A percentile compares a stretch with the other conserved stretches of the same genome.
phyloP scores from a whole-genome alignment of 2,329 filamentous ascomycete genomes.

The Monilinia aucupariae region DNA sequence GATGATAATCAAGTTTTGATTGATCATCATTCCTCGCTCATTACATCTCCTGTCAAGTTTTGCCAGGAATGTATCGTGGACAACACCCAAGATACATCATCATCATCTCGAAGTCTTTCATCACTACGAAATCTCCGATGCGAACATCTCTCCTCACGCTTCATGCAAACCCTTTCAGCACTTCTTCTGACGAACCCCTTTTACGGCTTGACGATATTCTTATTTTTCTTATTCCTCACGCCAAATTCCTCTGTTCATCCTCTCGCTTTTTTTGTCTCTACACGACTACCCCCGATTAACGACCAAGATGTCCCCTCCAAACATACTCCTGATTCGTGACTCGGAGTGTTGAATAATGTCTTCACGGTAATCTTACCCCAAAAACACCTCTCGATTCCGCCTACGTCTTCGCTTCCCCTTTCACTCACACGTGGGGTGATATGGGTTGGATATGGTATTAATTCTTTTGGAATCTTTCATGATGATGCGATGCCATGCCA shows the following conservation, averaged over 20 bases:
- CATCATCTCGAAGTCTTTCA: not conserved
- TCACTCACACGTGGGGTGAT: not conserved
- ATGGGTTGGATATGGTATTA: not conserved
- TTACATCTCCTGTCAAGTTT: not conserved
- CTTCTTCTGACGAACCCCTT: slow-evolving; percentile 1
- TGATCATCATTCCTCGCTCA: not conserved
- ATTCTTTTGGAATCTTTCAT: not conserved
- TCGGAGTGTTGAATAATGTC: slow-evolving; percentile 12
- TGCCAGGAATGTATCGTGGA: slow-evolving; percentile 1
- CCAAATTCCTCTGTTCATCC: not conserved
- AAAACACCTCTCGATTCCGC: not conserved
- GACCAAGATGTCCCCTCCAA: slow-evolving; percentile 6
- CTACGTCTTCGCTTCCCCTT: too few species aligned
- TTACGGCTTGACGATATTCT: slow-evolving; percentile 14
- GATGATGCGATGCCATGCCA: not conserved
- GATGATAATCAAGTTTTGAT: not conserved
- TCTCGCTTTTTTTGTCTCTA: not conserved
- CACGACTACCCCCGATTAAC: slow-evolving; percentile 15
- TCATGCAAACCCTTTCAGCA: not conserved
- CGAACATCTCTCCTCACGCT: slow-evolving; percentile 6
- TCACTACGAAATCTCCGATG: slow-evolving; percentile 9
- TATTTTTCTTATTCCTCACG: not conserved
- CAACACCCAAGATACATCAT: not conserved
- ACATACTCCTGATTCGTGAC: slow-evolving; percentile 17
- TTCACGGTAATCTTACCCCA: not conserved